A percentile compares a stretch with the other conserved stretches of the same genome.
phyloP scores from a whole-genome alignment of 2,329 filamentous ascomycete species.

The Paracoccidioides lutzii region DNA sequence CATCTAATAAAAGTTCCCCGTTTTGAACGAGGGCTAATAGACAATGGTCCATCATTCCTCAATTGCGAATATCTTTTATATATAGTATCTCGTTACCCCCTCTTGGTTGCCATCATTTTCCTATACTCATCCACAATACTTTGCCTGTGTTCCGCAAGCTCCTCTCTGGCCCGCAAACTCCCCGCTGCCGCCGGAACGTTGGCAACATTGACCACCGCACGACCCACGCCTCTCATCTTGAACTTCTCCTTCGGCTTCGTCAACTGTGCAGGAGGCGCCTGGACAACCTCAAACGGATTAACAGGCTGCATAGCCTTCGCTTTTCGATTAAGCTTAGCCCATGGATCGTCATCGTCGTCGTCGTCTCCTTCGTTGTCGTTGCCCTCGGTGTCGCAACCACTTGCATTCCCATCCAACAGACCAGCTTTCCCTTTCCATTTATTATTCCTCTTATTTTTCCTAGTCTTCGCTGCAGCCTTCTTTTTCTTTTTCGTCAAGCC shows the following conservation, averaged over 20 bases:
- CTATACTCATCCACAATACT: slow-evolving; percentile 64
- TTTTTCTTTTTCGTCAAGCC: slow-evolving; percentile 40
- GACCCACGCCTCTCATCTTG: slow-evolving; percentile 43
- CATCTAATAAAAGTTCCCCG: too few species aligned
- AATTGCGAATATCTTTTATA: background rate
- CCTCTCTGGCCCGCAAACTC: slow-evolving; percentile 59
- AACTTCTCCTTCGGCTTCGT: slow-evolving; percentile 51
- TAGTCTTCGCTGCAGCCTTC: slow-evolving; percentile 46
- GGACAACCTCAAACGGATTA: slow-evolving; percentile 43
- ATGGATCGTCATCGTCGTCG: slow-evolving; percentile 49
- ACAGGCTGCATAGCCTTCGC: slow-evolving; percentile 39
- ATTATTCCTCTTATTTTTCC: slow-evolving; percentile 55
- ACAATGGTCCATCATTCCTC: too few species aligned
- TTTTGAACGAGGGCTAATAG: too few species aligned
- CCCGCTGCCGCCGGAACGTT: slow-evolving; percentile 58
- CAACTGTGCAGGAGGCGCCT: slow-evolving; percentile 63
- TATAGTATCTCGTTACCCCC: slow-evolving; percentile 16
- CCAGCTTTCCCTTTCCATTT: slow-evolving; percentile 46
- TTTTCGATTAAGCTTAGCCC: slow-evolving; percentile 59
- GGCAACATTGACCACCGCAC: slow-evolving; percentile 52
- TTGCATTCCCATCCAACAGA: slow-evolving; percentile 40
- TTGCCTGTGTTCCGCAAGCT: slow-evolving; percentile 54
- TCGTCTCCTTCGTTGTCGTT: slow-evolving; percentile 30
- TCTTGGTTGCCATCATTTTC: slow-evolving; percentile 50
- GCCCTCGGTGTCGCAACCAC: slow-evolving; percentile 20